These are phyloP conservation scores for Penicillium brasilianum DNA, from an alignment of 2,329 filamentous ascomycete genomes.

Conservation along the genomic window DNA sequence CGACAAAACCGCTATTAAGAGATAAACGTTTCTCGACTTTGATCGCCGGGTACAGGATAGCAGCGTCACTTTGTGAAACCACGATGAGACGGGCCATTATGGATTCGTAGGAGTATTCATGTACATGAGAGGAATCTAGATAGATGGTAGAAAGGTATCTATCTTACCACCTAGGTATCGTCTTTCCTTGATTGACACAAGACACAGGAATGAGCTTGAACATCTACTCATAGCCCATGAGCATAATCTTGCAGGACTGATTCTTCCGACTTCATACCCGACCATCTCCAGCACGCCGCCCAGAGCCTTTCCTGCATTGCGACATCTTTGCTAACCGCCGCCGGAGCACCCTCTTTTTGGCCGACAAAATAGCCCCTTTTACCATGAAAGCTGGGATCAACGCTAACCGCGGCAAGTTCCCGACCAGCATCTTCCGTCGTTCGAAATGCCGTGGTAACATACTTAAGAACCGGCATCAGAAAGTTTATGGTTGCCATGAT, in stretches of 20 bases:
- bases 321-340: conserved; percentile 12
- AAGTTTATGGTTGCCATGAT: conserved; percentile 21
- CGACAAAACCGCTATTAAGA: conserved; percentile 46
- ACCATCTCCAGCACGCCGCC: conserved; percentile 28
- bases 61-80: too few species aligned
- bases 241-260: neutral
- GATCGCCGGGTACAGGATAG: too few species aligned
- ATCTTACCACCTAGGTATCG: too few species aligned
- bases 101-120: too few species aligned
- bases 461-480: conserved; percentile 26
- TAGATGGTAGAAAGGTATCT: too few species aligned
- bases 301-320: conserved; percentile 22
- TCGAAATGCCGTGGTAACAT: conserved; percentile 23
- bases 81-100: too few species aligned
- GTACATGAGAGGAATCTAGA: too few species aligned
- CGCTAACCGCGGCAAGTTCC: conserved; percentile 25
- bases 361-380: conserved; percentile 27
- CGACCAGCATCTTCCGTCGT: conserved; percentile 24
- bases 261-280: conserved; percentile 17
- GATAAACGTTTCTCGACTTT: neutral
- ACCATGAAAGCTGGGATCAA: conserved; percentile 20
- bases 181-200: too few species aligned
- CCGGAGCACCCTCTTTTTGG: conserved; percentile 3
- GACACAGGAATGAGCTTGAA: too few species aligned
- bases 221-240: neutral